These are phyloP conservation scores for Fusarium setosum DNA, from an alignment of 2,329 filamentous ascomycete species.

Conservation along the genomic window DNA sequence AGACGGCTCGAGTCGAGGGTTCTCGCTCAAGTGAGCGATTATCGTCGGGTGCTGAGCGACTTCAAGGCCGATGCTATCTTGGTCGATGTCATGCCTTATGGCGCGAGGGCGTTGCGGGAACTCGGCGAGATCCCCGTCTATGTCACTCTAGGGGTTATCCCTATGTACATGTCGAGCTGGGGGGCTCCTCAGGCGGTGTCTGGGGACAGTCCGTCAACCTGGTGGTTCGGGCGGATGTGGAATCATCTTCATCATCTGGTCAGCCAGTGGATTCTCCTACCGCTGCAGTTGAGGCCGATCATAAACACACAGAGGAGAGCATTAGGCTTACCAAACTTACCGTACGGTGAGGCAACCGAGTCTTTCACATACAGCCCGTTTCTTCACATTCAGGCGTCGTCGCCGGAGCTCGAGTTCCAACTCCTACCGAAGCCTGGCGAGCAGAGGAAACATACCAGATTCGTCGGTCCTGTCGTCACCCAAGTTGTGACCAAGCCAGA, in stretches of 20 bases:
- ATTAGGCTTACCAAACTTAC: conserved; percentile 43
- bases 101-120: conserved; percentile 49
- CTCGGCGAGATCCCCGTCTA: conserved; percentile 49
- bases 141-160: conserved; percentile 53
- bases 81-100: conserved; percentile 52
- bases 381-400: conserved; percentile 53
- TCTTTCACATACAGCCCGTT: conserved; percentile 50
- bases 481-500: conserved; percentile 10
- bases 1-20: conserved; percentile 43
- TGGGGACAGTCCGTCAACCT: conserved; percentile 45
- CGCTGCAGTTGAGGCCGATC: conserved; percentile 42
- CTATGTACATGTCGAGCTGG: conserved; percentile 48
- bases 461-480: conserved; percentile 51
- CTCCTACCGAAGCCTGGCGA: conserved; percentile 37
- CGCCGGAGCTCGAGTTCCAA: conserved; percentile 47
- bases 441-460: conserved; percentile 37
- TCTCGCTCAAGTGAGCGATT: conserved; percentile 50
- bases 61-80: conserved; percentile 49
- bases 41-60: conserved; percentile 45
- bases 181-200: conserved; percentile 47
- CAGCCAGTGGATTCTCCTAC: conserved; percentile 42
- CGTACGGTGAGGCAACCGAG: conserved; percentile 46
- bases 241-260: conserved; percentile 45
- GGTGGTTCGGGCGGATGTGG: conserved; percentile 37
- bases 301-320: conserved; percentile 46